Conservation (phyloP, 305 asterid genomes). For the Solanum hybrid region DNA sequence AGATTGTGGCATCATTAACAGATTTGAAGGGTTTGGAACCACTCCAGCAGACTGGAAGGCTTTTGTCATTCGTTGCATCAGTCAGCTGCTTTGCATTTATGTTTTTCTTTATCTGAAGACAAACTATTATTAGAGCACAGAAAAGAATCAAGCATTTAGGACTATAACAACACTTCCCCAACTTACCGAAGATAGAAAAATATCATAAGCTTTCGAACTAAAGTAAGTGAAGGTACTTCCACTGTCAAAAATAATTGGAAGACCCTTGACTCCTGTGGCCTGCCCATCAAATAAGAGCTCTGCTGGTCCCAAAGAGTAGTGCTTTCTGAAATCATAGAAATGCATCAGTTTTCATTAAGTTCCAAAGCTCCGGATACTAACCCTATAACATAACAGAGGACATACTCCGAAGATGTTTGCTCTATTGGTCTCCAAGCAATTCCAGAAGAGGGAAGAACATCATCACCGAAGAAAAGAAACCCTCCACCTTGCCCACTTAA, state of each 20-base stretch:
- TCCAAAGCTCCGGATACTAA: neutral
- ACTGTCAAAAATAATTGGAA: slow-evolving; percentile 69
- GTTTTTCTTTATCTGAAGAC: slow-evolving; percentile 45
- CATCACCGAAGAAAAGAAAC: slow-evolving; percentile 83
- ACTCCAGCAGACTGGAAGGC: slow-evolving; percentile 90
- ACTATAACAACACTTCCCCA: neutral
- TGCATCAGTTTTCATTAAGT: neutral
- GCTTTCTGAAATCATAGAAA: slow-evolving; percentile 38
- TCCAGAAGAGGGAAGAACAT: slow-evolving; percentile 58
- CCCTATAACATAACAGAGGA: neutral
- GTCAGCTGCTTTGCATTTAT: slow-evolving; percentile 44
- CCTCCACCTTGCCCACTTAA: slow-evolving; percentile 67
- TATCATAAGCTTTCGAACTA: slow-evolving; percentile 42
- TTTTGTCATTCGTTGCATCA: slow-evolving; percentile 51
- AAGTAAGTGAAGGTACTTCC: slow-evolving; percentile 95
- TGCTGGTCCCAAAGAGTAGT: slow-evolving; percentile 66
- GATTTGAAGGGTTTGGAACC: slow-evolving; percentile 71
- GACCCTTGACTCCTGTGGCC: slow-evolving; percentile 49
- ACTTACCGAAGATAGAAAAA: slow-evolving; percentile 57
- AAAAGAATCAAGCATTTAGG: neutral
- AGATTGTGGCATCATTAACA: slow-evolving; percentile 33
- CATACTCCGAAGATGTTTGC: slow-evolving; percentile 46
- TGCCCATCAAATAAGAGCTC: slow-evolving; percentile 49
- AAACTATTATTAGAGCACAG: neutral
- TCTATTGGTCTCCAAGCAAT: slow-evolving; percentile 56